Evolutionary conservation across 768 basidiomycete species (phyloP).

Genomic region (Rhodotorula sphaerocarpa): DNA sequence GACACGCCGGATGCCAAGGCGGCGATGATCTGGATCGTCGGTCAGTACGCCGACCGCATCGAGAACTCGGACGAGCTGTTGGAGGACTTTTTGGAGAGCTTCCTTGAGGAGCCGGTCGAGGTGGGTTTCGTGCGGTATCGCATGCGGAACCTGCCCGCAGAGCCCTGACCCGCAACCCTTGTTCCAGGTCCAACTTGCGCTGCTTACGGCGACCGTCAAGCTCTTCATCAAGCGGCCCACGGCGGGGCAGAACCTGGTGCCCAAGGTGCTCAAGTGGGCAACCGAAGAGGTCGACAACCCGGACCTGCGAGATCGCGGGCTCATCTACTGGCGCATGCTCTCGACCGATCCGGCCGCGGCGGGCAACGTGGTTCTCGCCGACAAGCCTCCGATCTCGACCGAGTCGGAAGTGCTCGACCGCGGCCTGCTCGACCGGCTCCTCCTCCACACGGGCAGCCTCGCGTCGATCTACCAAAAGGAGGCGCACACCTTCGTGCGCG

Average conservation of each 20-base stretch:
- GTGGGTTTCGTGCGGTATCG: slow-evolving; percentile 44
- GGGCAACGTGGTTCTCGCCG: slow-evolving; percentile 77
- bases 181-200: slow-evolving; percentile 78
- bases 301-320: slow-evolving; percentile 90
- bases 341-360: slow-evolving; percentile 85
- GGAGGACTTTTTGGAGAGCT: slow-evolving; percentile 80
- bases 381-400: slow-evolving; percentile 88
- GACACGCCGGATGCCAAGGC: slow-evolving; percentile 97
- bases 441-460: slow-evolving; percentile 85
- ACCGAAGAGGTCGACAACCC: slow-evolving; percentile 98
- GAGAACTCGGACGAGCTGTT: slow-evolving; percentile 92
- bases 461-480: slow-evolving; percentile 63
- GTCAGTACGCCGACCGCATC: slow-evolving; percentile 89
- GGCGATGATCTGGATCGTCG: slow-evolving; percentile 95
- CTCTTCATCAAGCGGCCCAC: slow-evolving; percentile 89
- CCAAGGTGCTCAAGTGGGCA: slow-evolving; percentile 91
- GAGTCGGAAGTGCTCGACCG: slow-evolving; percentile 97
- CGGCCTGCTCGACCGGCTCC: slow-evolving; percentile 84
- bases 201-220: slow-evolving; percentile 90
- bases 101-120: slow-evolving; percentile 88
- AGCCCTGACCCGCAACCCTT: not conserved
- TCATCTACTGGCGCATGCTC: slow-evolving; percentile 98
- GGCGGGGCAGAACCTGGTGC: slow-evolving; percentile 76
- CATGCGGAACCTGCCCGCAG: no score
- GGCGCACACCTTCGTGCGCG: slow-evolving; percentile 33